These are phyloP conservation scores for Saccharomyces hybrid DNA, from an alignment of 1,139 yeast species.

Conservation along the genomic window DNA sequence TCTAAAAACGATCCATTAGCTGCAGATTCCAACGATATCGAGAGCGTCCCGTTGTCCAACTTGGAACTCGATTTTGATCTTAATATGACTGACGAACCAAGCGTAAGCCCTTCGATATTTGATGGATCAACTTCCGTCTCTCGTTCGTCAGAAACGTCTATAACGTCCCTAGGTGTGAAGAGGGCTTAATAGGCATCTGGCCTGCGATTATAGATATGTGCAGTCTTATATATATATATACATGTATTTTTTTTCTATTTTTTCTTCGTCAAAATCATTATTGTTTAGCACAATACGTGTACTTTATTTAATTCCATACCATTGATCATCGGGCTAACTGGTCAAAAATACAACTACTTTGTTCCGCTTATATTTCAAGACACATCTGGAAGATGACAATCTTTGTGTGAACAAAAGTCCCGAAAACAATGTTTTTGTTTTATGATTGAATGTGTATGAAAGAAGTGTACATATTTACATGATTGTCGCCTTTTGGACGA, in stretches of 20 bases:
- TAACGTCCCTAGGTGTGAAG: constrained; percentile 21
- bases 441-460: not conserved
- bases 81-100: constrained; percentile 17
- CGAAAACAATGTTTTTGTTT: not conserved
- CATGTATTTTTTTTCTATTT: not conserved
- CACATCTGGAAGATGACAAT: no score
- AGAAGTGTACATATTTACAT: not conserved
- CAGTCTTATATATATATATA: not conserved
- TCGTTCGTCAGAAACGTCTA: constrained; percentile 30
- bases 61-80: constrained; percentile 21
- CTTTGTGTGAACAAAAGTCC: no score
- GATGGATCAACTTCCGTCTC: constrained; percentile 24
- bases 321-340: not conserved
- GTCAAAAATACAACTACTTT: no score
- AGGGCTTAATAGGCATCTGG: not conserved
- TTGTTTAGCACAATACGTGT: constrained; percentile 1
- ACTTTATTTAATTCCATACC: not conserved
- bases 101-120: constrained; percentile 24
- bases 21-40: constrained; percentile 24
- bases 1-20: constrained; percentile 33
- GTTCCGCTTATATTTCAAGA: no score
- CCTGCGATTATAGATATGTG: not conserved
- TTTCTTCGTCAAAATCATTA: not conserved
- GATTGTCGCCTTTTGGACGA: not conserved
- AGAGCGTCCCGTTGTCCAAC: constrained; percentile 25